Conservation (phyloP, 805 yeast species). For the Candida ipomoeae region DNA sequence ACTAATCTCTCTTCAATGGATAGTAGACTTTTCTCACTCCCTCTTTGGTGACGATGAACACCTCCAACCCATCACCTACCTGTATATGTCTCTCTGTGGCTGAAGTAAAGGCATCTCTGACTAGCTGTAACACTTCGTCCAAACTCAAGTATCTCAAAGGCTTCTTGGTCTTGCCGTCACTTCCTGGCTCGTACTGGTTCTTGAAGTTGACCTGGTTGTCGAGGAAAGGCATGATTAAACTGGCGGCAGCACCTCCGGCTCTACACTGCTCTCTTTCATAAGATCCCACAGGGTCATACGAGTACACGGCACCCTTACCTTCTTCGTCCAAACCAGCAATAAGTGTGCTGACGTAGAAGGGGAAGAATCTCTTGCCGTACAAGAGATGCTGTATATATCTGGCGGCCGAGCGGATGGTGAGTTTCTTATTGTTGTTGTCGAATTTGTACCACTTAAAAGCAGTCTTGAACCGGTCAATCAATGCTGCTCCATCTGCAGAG, state of each 20-base stretch:
- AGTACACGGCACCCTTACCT: constrained; percentile 92
- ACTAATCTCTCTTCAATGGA: constrained; percentile 82
- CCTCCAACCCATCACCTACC: constrained; percentile 95
- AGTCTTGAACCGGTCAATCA: constrained; percentile 67
- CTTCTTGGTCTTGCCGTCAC: constrained; percentile 63
- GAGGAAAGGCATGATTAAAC: constrained; percentile 93
- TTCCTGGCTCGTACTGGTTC: constrained; percentile 81
- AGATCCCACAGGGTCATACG: constrained; percentile 97
- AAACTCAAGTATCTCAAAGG: constrained; percentile 60
- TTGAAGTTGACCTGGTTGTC: constrained; percentile 96
- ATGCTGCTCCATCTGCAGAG: constrained; percentile 89
- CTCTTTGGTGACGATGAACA: constrained; percentile 85
- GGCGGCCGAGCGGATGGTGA: constrained; percentile 73
- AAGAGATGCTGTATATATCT: constrained; percentile 84
- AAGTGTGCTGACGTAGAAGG: constrained; percentile 92
- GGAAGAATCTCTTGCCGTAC: constrained; percentile 93
- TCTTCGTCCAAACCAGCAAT: constrained; percentile 89
- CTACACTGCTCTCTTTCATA: constrained; percentile 96
- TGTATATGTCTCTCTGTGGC: constrained; percentile 98
- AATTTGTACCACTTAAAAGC: constrained; percentile 90
- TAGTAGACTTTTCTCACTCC: constrained; percentile 81
- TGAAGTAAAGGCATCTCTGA: constrained; percentile 89
- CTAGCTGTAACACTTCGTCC: constrained; percentile 83
- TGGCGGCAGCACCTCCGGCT: constrained; percentile 97
- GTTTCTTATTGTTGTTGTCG: constrained; percentile 65